phyloP scores from a whole-genome alignment of 1,284 basidiomycete genomes.

The Marasmius tenuissimus region DNA sequence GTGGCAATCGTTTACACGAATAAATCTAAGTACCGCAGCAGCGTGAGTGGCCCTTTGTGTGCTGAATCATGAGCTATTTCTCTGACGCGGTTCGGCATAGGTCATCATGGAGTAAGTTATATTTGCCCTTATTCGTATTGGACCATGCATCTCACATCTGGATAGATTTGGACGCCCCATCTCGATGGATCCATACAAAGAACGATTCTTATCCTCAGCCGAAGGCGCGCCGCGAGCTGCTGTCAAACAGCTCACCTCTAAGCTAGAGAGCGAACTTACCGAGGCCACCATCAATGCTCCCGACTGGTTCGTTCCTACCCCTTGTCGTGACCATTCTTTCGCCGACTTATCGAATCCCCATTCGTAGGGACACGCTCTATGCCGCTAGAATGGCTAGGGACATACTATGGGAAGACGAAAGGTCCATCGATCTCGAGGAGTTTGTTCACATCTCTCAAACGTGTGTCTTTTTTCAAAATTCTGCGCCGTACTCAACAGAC shows the following conservation, averaged over 20 bases:
- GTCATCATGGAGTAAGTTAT: constrained; percentile 69
- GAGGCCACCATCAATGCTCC: constrained; percentile 88
- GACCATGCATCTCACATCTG: neutral
- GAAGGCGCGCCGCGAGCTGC: constrained; percentile 76
- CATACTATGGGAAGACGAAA: constrained; percentile 82
- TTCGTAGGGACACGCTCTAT: constrained; percentile 78
- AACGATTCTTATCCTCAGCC: constrained; percentile 70
- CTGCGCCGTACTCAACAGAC: constrained; percentile 20
- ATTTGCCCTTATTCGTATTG: constrained; percentile 12
- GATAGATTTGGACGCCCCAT: constrained; percentile 82
- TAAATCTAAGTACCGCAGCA: constrained; percentile 90
- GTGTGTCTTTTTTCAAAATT: constrained; percentile 47
- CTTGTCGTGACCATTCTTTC: constrained; percentile 10
- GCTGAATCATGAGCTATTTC: neutral
- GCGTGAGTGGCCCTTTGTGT: constrained; percentile 43
- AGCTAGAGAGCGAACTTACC: constrained; percentile 70
- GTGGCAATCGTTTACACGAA: constrained; percentile 92
- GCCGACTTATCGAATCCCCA: constrained; percentile 12
- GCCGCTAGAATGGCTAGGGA: constrained; percentile 88
- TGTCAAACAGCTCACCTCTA: constrained; percentile 84
- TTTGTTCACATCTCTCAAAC: constrained; percentile 88
- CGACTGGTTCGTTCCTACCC: constrained; percentile 71
- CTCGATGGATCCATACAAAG: constrained; percentile 69
- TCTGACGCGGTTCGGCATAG: constrained; percentile 31
- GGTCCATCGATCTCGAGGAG: constrained; percentile 73